Evolutionary conservation across 805 yeast genomes (phyloP), one percentile per base, ranked within the genome.

Genomic region (Teunomyces atbi): DNA sequence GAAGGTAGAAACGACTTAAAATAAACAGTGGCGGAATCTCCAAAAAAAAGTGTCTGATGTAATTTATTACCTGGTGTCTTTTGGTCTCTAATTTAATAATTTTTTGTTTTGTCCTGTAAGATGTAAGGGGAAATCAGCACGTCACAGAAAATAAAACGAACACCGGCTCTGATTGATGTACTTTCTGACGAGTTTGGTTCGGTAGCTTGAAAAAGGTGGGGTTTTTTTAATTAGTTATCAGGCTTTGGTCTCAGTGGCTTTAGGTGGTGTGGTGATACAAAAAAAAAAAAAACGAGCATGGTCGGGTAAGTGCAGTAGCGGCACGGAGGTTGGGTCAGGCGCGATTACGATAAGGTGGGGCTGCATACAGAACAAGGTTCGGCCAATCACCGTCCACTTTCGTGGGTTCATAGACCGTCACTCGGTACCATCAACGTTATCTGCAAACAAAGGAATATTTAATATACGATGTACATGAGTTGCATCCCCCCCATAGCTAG

Each of bases 261-360:
- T 36, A n/a, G 28, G 39, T 36, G 39, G 39, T 36, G 39, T 36
- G 39, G 39, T 36, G 28, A 36, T 36, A 6, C 20, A 21, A 20
- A 6, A 13, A 6, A 36, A 21, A 20, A 6, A 13, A 35, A 20
- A 19, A 19, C 18, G 18, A 36, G 39, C 27, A 35, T 19, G 39
- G 39, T 36, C 27, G 39, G 39, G 39, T 36, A 36, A 36, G 27
- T 36, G 39, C 39, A 36, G 18, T 21, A 19, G 39, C 39, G 39
- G 39, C 23, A 20, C 28, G 39, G 39, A 13, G 12, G 39, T 36
- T 36, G 12, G 39, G 39, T 36, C 39, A 36, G 28, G 37, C 37
- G 37, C 37, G 21, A 34, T 34, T 34, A 34, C 39, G 39, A 36
- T 36, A 36, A 36, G 39, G 27, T 20, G 39, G 16, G 39, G 26